These are phyloP conservation scores for Helianthus annuus DNA, from an alignment of 129 eudicot genomes.

Conservation along the genomic window DNA sequence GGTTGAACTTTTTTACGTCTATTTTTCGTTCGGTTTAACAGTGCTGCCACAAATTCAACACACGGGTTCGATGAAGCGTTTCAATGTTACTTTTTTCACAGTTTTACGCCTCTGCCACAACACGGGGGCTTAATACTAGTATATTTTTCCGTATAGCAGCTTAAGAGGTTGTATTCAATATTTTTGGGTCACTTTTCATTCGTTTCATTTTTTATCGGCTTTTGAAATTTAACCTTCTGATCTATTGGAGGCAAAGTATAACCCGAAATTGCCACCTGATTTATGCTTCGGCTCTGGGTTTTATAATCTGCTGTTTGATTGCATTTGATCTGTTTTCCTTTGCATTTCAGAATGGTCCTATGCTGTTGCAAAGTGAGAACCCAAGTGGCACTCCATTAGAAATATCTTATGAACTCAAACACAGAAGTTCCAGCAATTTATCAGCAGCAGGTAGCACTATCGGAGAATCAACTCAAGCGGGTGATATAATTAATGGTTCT, in stretches of 20 bases:
- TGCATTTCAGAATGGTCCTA: constrained; percentile 41
- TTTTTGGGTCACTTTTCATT: constrained; percentile 2
- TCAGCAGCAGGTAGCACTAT: constrained; percentile 71
- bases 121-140: no score
- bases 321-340: not conserved
- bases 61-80: no score
- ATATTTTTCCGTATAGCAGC: not conserved
- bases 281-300: constrained; percentile 4
- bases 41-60: no score
- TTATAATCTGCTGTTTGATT: constrained; percentile 13
- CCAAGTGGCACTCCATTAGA: constrained; percentile 42
- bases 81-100: no score
- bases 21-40: no score
- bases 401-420: constrained; percentile 31
- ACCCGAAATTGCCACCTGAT: not conserved
- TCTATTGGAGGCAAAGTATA: not conserved
- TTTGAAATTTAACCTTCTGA: not conserved
- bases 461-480: constrained; percentile 75
- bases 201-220: not conserved
- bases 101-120: no score
- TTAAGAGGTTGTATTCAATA: constrained; percentile 4
- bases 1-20: no score
- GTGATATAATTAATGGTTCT: constrained; percentile 72
- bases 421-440: constrained; percentile 58
- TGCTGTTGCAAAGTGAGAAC: constrained; percentile 55